Conservation (phyloP, 2,329 filamentous ascomycete species). For the Epichloe gansuensis region DNA sequence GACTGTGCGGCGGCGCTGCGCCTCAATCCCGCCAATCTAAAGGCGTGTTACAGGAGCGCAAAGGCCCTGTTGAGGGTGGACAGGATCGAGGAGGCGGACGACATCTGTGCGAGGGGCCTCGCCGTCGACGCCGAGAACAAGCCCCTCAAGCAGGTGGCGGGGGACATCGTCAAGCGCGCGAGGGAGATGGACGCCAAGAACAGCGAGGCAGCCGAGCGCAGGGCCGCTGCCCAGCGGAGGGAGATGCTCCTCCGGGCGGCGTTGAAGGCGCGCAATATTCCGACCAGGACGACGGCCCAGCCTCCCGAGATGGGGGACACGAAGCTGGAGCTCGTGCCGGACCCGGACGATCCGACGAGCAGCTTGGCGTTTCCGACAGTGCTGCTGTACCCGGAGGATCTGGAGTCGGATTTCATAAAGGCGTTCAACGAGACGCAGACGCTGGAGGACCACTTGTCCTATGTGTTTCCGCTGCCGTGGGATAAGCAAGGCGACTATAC, state of each 20-base stretch:
- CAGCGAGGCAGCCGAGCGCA: slow-evolving; percentile 41
- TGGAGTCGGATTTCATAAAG: slow-evolving; percentile 86
- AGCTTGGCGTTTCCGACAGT: slow-evolving; percentile 65
- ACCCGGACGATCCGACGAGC: slow-evolving; percentile 61
- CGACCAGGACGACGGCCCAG: slow-evolving; percentile 49
- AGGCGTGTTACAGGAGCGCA: slow-evolving; percentile 80
- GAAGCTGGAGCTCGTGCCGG: slow-evolving; percentile 51
- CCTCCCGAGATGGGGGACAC: slow-evolving; percentile 86
- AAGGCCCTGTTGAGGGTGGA: slow-evolving; percentile 66
- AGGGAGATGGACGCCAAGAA: slow-evolving; percentile 41
- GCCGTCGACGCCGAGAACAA: slow-evolving; percentile 58
- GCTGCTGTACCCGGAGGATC: slow-evolving; percentile 70
- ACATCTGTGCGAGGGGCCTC: slow-evolving; percentile 64
- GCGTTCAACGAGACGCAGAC: slow-evolving; percentile 66
- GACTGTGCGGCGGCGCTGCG: slow-evolving; percentile 73
- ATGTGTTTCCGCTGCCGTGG: slow-evolving; percentile 85
- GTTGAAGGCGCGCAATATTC: slow-evolving; percentile 57
- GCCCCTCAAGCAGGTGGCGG: slow-evolving; percentile 47
- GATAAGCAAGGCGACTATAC: slow-evolving; percentile 57
- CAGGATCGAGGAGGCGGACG: slow-evolving; percentile 66
- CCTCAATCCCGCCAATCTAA: slow-evolving; percentile 69
- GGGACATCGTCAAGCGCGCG: slow-evolving; percentile 50
- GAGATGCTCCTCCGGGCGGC: slow-evolving; percentile 51
- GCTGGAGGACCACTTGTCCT: slow-evolving; percentile 64
- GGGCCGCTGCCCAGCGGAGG: slow-evolving; percentile 42